Evolutionary conservation across 495 filamentous ascomycete genomes (phyloP), one percentile per base, ranked within the genome.

Genomic region (Podospora pseudoanserina): DNA sequence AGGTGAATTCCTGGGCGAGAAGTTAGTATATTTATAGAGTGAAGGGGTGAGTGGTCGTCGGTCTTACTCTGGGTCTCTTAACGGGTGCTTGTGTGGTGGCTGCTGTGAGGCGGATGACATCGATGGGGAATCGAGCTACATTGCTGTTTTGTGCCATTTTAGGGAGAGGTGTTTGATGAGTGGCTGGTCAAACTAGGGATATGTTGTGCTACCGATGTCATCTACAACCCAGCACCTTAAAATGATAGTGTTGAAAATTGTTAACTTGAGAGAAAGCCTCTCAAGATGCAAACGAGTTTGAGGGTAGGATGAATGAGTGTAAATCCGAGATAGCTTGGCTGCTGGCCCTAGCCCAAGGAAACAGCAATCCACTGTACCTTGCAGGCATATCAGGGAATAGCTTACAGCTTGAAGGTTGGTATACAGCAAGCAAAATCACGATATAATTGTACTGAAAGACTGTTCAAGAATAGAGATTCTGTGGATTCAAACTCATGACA

Each of bases 1-100:
- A 91, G 2, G 92, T 83, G 63, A 97, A 91, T 80, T 99, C 95
- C 90, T 93, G 56, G 27, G 20, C 15, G 13, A 2, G 6, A 5
- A 26, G 20, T 34, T 5, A 56, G 32, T 18, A 49, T 30, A 44
- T 49, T 39, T 19, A 32, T 49, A 26, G n/a, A 5, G 30, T 39
- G 20, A 6, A 32, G 4, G 28, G 13, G 32, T 19, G 16, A 26
- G 61, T 23, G 23, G 1, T 23, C 23, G 1, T 63, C 4, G 19
- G 16, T 30, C 65, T 62, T 77, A 90, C 90, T 80, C 82, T 90
- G 18, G 90, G 90, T 67, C 90, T 83, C 71, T 88, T 86, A 67
- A 92, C 88, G 34, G 68, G 39, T 2, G 39, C 39, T 49, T 49
- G 39, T 49, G 39, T 49, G 9, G 39, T 49, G 7, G 39, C 39